Base-by-base conservation (phyloP, 257 asterid species). In the Lavandula angustifolia region DNA sequence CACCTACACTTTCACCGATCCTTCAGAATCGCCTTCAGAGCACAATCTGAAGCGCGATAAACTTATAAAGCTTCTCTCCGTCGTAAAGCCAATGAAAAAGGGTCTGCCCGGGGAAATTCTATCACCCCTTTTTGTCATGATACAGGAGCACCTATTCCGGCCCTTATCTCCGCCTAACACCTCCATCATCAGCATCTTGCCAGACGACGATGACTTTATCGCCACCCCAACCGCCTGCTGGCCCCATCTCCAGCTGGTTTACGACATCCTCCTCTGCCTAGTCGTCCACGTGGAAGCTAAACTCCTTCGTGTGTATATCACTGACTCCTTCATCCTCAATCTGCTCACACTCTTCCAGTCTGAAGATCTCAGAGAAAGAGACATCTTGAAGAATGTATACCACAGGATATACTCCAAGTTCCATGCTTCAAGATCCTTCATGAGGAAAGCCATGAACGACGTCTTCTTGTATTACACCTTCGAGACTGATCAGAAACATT, bases 391-490 rank as follows among this genome's bases (percentile, higher is more conserved):
- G 79, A 90, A 79, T 29, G 80, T 71, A 16, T 87, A 55, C 81
- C 97, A 90, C 63, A 69, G 56, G 58, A 78, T 90, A 61, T 90
- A 90, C 38, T 71, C 84, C 16, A 87, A 81, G 62, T 75, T 85
- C 62, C 84, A 78, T 9, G 72, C 70, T 47, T 71, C 63, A 13
- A 84, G 97, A 77, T 75, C 95, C 4, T 80, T 79, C 79, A 90
- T 85, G 94, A 77, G 97, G 66, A 87, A 84, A 62, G 77, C 86
- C 1, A 90, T 90, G 97, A 85, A 75, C 8, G 88, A 85, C 57
- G 85, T 80, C 0, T 83, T 87, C 82, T 67, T 90, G 77, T 68
- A 76, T 67, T 82, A 82, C 50, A 72, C 78, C 1, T 87, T 58
- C n/a, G 95, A 85, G 73, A 62, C 68, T 0, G 90, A 84, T 9